These are phyloP conservation scores for Xerocomus amazonicus DNA, from an alignment of 1,284 basidiomycete genomes.

Conservation along the genomic window DNA sequence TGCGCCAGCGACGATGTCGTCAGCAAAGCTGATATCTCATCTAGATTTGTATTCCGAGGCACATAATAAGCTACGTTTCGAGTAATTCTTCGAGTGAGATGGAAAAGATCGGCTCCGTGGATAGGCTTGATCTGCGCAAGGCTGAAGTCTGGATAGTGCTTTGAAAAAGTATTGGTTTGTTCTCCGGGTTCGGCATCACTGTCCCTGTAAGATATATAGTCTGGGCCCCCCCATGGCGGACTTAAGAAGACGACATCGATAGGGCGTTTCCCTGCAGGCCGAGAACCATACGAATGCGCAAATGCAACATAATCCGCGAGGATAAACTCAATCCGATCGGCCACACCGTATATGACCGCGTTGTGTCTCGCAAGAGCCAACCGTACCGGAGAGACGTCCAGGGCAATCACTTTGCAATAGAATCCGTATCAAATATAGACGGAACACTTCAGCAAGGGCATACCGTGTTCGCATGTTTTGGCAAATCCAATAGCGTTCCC, in stretches of 20 bases:
- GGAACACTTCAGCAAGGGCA: conserved; percentile 18
- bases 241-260: conserved; percentile 90
- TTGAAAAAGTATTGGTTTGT: conserved; percentile 8
- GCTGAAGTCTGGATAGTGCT: conserved; percentile 56
- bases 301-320: conserved; percentile 85
- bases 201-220: conserved; percentile 50
- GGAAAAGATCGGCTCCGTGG: conserved; percentile 78
- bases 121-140: conserved; percentile 76
- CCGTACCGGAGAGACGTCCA: conserved; percentile 83
- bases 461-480: conserved; percentile 87
- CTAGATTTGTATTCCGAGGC: conserved; percentile 77
- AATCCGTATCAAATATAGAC: conserved; percentile 2
- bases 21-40: conserved; percentile 67
- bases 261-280: conserved; percentile 35
- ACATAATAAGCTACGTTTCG: conserved; percentile 87
- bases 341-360: conserved; percentile 89
- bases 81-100: conserved; percentile 65
- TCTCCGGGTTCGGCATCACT: conserved; percentile 13
- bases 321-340: conserved; percentile 91
- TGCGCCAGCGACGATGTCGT: conserved; percentile 6
- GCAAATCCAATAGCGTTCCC: conserved; percentile 98
- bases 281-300: conserved; percentile 53
- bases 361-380: conserved; percentile 89
- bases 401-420: conserved; percentile 70
- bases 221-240: conserved; percentile 90